Conservation (phyloP, 2,329 filamentous ascomycete species). For the Cladophialophora exuberans region DNA sequence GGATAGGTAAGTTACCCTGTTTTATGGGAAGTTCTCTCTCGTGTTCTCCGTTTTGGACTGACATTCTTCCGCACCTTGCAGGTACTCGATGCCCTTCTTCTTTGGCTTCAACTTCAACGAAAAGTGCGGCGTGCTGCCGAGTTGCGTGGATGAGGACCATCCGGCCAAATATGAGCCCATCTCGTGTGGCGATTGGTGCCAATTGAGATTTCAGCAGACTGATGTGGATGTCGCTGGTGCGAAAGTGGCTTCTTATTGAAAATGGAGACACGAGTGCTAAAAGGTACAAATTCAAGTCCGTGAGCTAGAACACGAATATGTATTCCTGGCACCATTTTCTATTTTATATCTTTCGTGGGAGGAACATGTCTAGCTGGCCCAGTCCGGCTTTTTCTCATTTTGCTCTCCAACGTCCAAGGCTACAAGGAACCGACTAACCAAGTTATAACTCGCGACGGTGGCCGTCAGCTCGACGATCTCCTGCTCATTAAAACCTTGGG, state of each 20-base stretch:
- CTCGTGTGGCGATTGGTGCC: constrained; percentile 30
- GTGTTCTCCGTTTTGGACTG: background rate
- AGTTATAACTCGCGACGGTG: constrained; percentile 87
- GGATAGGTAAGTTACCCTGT: constrained; percentile 20
- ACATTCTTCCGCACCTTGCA: constrained; percentile 42
- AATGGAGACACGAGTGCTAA: background rate
- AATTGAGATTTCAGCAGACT: constrained; percentile 27
- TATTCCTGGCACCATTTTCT: background rate
- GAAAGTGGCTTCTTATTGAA: constrained; percentile 10
- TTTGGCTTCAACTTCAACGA: constrained; percentile 59
- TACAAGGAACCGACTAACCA: constrained; percentile 82
- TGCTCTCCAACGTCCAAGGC: constrained; percentile 68
- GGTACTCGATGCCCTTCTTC: constrained; percentile 62
- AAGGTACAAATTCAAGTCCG: background rate
- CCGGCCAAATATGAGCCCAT: constrained; percentile 58
- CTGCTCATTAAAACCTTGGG: constrained; percentile 63
- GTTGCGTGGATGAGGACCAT: constrained; percentile 43
- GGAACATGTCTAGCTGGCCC: constrained; percentile 15
- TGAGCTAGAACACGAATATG: background rate
- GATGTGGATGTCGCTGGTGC: constrained; percentile 5
- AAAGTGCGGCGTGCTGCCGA: constrained; percentile 52
- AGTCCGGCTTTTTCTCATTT: constrained; percentile 38
- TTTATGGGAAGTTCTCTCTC: background rate
- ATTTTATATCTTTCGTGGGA: background rate
- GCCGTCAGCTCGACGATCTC: constrained; percentile 84